Percentiles rank a stretch among this genome's conserved stretches.
These are phyloP conservation scores for Neotropicomus parvogracilis DNA, from an alignment of 1,284 basidiomycete species.

Conservation along the genomic window DNA sequence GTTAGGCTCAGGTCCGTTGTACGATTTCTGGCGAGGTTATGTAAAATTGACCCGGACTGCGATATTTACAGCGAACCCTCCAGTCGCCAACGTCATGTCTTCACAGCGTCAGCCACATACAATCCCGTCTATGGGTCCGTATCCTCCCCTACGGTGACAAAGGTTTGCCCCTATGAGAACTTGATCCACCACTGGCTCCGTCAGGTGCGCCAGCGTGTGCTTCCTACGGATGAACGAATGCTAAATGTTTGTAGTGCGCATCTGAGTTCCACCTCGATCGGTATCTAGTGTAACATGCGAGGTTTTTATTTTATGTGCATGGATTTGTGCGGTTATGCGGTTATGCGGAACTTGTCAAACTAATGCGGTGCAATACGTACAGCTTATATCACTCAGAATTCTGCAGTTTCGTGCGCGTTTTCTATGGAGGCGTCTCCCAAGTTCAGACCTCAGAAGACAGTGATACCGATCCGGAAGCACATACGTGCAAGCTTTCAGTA, in stretches of 20 bases:
- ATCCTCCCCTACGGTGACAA: too few relatives aligned
- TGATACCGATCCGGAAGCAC: too few relatives aligned
- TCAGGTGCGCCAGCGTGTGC: not conserved
- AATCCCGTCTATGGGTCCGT: not conserved
- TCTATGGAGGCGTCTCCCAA: slow-evolving; percentile 2
- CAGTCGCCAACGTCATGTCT: slow-evolving; percentile 3
- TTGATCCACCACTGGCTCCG: too few relatives aligned
- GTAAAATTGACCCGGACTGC: not conserved
- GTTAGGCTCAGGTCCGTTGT: slow-evolving; percentile 17
- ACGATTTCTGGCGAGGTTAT: slow-evolving; percentile 4
- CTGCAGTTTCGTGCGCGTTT: not conserved
- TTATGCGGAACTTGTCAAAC: slow-evolving; percentile 6
- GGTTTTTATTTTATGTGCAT: too few relatives aligned
- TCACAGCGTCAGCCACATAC: slow-evolving; percentile 1
- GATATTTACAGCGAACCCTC: slow-evolving; percentile 7
- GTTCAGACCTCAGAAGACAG: too few relatives aligned
- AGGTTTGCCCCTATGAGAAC: too few relatives aligned
- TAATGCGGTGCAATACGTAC: slow-evolving; percentile 5
- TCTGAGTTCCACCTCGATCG: slow-evolving; percentile 39
- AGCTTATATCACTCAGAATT: not conserved
- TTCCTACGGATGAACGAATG: slow-evolving; percentile 3
- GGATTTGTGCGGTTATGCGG: not conserved
- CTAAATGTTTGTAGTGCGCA: slow-evolving; percentile 58
- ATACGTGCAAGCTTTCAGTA: too few relatives aligned
- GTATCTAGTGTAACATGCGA: too few relatives aligned